A percentile compares a stretch with the other conserved stretches of the same genome.
Conservation (phyloP, 2,329 filamentous ascomycete genomes). For the Chaetomiaceae sp. region DNA sequence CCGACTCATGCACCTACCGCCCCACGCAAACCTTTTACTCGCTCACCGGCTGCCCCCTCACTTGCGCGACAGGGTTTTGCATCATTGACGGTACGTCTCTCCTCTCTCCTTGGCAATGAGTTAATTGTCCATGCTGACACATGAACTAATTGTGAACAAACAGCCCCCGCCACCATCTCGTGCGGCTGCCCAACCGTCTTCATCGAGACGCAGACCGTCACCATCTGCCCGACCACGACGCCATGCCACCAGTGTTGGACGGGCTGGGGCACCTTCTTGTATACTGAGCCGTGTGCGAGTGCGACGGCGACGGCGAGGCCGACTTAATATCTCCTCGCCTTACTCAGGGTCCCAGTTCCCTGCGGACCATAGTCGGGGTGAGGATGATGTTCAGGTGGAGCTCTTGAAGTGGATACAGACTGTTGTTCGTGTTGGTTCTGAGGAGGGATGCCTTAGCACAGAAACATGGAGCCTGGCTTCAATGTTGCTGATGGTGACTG, state of each 20-base stretch:
- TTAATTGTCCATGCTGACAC: no score
- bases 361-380: no score
- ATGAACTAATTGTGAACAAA: neutral
- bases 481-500: no score
- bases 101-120: neutral
- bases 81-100: slow-evolving; percentile 21
- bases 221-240: slow-evolving; percentile 23
- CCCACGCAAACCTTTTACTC: slow-evolving; percentile 24
- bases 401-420: no score
- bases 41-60: slow-evolving; percentile 19
- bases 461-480: no score
- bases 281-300: slow-evolving; percentile 13
- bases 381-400: no score
- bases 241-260: slow-evolving; percentile 24
- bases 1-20: slow-evolving; percentile 21
- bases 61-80: slow-evolving; percentile 21
- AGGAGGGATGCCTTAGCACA: no score
- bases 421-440: no score
- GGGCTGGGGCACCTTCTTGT: slow-evolving; percentile 21
- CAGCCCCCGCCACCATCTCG: slow-evolving; percentile 20
- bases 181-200: slow-evolving; percentile 20
- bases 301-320: neutral
- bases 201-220: slow-evolving; percentile 19
- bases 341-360: no score
- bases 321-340: no score